A percentile compares a stretch with the other conserved stretches of the same genome.
Conservation (phyloP, 768 basidiomycete species). For the Tephrocybe sp. region DNA sequence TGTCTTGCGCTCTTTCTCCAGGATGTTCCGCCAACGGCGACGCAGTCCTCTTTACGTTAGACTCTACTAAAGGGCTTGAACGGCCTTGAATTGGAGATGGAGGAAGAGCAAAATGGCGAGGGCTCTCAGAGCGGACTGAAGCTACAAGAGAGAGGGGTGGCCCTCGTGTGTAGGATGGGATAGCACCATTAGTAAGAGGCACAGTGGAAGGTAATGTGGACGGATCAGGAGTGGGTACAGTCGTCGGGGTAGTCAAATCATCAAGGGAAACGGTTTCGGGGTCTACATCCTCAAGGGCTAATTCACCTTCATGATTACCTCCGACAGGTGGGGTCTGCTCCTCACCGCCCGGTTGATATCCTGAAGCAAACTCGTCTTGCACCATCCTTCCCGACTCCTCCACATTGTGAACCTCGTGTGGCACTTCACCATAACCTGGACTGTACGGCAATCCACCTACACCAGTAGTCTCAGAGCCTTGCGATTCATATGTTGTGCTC, state of each 20-base stretch:
- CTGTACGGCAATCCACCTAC: background rate
- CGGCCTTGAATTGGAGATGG: slow-evolving; percentile 14
- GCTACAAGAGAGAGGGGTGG: background rate
- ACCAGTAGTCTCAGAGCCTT: background rate
- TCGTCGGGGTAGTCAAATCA: background rate
- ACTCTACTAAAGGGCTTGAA: slow-evolving; percentile 10
- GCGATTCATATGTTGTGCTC: background rate
- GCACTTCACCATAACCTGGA: background rate
- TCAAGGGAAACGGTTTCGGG: background rate
- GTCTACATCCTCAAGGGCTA: background rate
- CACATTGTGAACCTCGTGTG: background rate
- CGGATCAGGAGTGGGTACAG: background rate
- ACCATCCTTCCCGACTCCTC: background rate
- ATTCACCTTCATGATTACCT: background rate
- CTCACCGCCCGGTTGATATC: background rate
- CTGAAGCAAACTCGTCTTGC: background rate
- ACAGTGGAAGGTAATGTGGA: background rate
- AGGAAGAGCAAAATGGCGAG: slow-evolving; percentile 11
- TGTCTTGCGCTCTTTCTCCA: slow-evolving; percentile 2
- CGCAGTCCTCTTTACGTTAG: slow-evolving; percentile 4
- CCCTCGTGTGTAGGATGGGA: background rate
- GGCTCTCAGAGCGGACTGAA: slow-evolving; percentile 8
- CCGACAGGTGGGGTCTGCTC: background rate
- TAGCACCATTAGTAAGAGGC: background rate
- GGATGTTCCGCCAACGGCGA: slow-evolving; percentile 8